Conservation (phyloP, 2,329 filamentous ascomycete species). For the Didymosphaeria variabile region DNA sequence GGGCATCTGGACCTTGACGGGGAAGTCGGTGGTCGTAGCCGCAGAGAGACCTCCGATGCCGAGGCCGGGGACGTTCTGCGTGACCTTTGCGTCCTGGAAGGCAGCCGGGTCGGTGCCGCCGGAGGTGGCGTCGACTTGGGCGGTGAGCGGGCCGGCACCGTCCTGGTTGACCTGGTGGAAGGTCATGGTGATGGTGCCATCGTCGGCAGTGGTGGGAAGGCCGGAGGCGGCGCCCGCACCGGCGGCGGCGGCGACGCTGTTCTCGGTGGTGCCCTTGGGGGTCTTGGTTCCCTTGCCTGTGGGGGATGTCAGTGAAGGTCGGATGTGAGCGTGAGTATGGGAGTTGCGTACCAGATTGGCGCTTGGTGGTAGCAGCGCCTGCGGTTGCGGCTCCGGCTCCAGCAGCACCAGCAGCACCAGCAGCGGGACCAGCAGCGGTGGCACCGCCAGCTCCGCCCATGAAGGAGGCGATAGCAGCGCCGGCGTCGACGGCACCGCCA, state of each 20-base stretch:
- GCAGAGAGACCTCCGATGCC: constrained; percentile 66
- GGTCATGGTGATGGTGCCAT: constrained; percentile 69
- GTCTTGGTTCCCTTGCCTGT: constrained; percentile 58
- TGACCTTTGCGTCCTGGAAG: constrained; percentile 68
- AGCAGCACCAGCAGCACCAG: constrained; percentile 22
- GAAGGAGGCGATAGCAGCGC: constrained; percentile 66
- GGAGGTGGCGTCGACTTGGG: constrained; percentile 69
- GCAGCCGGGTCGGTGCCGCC: constrained; percentile 68
- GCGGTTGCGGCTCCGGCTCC: not conserved
- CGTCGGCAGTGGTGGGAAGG: constrained; percentile 68
- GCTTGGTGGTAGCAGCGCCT: constrained; percentile 32
- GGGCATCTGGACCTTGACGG: constrained; percentile 71
- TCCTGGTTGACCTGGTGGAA: constrained; percentile 78
- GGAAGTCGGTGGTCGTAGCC: constrained; percentile 70
- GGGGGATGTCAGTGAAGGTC: constrained; percentile 38
- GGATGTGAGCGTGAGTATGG: constrained; percentile 2
- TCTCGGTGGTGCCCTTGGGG: constrained; percentile 58
- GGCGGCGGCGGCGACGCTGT: constrained; percentile 62
- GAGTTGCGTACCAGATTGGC: constrained; percentile 23
- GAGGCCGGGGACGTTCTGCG: constrained; percentile 68
- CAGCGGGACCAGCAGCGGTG: constrained; percentile 69
- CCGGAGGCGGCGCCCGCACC: constrained; percentile 64
- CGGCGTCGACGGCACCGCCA: constrained; percentile 67
- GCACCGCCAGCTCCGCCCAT: constrained; percentile 55
- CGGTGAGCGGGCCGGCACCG: constrained; percentile 70